A percentile compares a stretch with the other conserved stretches of the same genome.
Conservation (phyloP, 2,329 filamentous ascomycete genomes). For the Penicillium polonicum region DNA sequence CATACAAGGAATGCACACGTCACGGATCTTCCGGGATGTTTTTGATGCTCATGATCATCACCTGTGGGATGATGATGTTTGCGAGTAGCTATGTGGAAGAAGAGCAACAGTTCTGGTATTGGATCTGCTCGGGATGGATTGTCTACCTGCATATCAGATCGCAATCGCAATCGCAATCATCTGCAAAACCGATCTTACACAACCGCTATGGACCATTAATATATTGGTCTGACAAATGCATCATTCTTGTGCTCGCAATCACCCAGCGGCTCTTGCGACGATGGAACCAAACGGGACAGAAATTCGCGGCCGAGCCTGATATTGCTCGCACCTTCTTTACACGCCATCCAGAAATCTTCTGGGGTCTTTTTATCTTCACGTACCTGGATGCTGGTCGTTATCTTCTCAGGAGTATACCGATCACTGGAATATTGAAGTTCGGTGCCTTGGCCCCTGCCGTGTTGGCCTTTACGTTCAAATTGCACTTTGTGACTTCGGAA, state of each 20-base stretch:
- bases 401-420: constrained; percentile 37
- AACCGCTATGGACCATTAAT: not conserved
- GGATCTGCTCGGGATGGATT: constrained; percentile 59
- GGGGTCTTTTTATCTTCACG: constrained; percentile 67
- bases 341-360: constrained; percentile 66
- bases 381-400: constrained; percentile 62
- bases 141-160: constrained; percentile 48
- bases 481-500: constrained; percentile 83
- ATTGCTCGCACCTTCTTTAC: constrained; percentile 72
- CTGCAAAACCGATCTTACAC: not conserved
- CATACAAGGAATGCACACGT: constrained; percentile 30
- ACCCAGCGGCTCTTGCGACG: constrained; percentile 67
- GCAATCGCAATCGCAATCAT: constrained; percentile 22
- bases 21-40: constrained; percentile 33
- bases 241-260: constrained; percentile 54
- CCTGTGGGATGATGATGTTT: constrained; percentile 90
- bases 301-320: constrained; percentile 86
- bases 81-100: constrained; percentile 97
- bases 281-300: constrained; percentile 98
- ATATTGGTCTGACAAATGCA: constrained; percentile 13
- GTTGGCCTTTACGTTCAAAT: constrained; percentile 76
- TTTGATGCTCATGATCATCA: constrained; percentile 54
- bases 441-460: constrained; percentile 47
- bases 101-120: constrained; percentile 99
- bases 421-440: constrained; percentile 24